phyloP scores from a whole-genome alignment of 768 basidiomycete species.

The Pleurotus platypus region DNA sequence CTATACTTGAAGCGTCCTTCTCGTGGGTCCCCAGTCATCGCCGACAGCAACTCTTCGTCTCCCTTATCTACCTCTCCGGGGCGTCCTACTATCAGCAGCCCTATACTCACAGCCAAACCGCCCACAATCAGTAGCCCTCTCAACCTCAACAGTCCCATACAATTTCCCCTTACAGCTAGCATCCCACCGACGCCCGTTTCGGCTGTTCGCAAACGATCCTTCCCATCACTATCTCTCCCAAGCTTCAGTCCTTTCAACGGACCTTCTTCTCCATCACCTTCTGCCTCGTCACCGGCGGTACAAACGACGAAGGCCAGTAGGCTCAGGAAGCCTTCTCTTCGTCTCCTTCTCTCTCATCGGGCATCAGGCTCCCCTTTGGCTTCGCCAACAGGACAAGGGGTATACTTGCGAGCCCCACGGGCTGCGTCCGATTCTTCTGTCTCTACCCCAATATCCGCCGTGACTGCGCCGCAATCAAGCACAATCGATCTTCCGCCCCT shows the following conservation, averaged over 20 bases:
- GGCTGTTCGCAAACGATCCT: conserved; percentile 10
- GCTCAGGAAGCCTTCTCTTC: conserved; percentile 67
- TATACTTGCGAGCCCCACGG: conserved; percentile 26
- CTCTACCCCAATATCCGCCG: conserved; percentile 49
- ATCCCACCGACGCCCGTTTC: conserved; percentile 22
- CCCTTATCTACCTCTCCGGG: conserved; percentile 20
- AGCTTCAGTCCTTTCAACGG: conserved; percentile 2
- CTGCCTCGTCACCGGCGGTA: conserved; percentile 25
- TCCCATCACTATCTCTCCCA: conserved; percentile 10
- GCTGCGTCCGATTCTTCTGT: conserved; percentile 47
- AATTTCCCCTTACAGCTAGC: conserved; percentile 42
- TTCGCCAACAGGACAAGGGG: conserved; percentile 16
- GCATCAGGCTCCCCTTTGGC: conserved; percentile 45
- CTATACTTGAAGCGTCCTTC: conserved; percentile 18
- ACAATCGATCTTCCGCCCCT: conserved; percentile 48
- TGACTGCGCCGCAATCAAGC: conserved; percentile 55
- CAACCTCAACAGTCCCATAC: conserved; percentile 26
- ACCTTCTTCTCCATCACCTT: conserved; percentile 11
- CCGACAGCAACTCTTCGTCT: conserved; percentile 21
- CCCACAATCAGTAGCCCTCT: conserved; percentile 12
- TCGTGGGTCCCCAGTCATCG: conserved; percentile 22
- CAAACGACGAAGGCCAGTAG: conserved; percentile 28
- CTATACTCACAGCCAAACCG: conserved; percentile 13
- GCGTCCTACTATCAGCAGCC: conserved; percentile 25
- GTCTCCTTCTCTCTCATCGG: conserved; percentile 64